A percentile compares a stretch with the other conserved stretches of the same genome.
Conservation (phyloP, 768 basidiomycete genomes). For the Postia placenta region DNA sequence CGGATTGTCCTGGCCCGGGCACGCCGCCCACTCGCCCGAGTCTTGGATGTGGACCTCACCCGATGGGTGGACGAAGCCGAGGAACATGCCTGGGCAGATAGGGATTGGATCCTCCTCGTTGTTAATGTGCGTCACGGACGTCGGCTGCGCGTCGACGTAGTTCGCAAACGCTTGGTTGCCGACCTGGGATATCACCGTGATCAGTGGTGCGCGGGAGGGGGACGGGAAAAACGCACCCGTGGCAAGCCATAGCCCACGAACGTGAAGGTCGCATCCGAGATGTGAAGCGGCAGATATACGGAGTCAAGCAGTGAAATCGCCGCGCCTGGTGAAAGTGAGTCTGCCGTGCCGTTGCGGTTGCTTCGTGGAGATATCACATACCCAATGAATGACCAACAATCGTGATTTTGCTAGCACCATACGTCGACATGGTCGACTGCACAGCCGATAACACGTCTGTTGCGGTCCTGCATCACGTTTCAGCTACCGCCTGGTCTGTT, state of each 20-base stretch:
- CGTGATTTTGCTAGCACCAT: slow-evolving; percentile 33
- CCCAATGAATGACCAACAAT: slow-evolving; percentile 40
- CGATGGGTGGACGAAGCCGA: slow-evolving; percentile 41
- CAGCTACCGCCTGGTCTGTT: background rate
- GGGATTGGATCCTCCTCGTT: slow-evolving; percentile 41
- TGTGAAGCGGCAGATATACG: slow-evolving; percentile 46
- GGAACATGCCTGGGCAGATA: slow-evolving; percentile 24
- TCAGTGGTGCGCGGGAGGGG: background rate
- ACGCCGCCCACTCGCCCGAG: slow-evolving; percentile 43
- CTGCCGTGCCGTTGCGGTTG: background rate
- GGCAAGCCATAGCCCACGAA: slow-evolving; percentile 28
- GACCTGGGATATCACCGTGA: slow-evolving; percentile 22
- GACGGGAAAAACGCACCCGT: slow-evolving; percentile 21
- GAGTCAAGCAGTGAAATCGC: slow-evolving; percentile 48
- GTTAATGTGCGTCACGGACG: slow-evolving; percentile 46
- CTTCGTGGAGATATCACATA: too few relatives aligned
- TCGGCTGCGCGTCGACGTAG: slow-evolving; percentile 41
- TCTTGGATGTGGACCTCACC: slow-evolving; percentile 35
- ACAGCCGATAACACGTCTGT: slow-evolving; percentile 39
- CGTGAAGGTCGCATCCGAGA: slow-evolving; percentile 29
- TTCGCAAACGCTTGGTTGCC: slow-evolving; percentile 59
- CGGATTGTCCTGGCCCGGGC: slow-evolving; percentile 60
- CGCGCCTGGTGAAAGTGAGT: slow-evolving; percentile 30
- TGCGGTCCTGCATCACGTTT: slow-evolving; percentile 28
- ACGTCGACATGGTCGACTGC: slow-evolving; percentile 29